Percentiles rank a stretch among this genome's conserved stretches.
Evolutionary conservation across 129 eudicot genomes (phyloP).

Genomic region (Chrysanthemum seticuspe): DNA sequence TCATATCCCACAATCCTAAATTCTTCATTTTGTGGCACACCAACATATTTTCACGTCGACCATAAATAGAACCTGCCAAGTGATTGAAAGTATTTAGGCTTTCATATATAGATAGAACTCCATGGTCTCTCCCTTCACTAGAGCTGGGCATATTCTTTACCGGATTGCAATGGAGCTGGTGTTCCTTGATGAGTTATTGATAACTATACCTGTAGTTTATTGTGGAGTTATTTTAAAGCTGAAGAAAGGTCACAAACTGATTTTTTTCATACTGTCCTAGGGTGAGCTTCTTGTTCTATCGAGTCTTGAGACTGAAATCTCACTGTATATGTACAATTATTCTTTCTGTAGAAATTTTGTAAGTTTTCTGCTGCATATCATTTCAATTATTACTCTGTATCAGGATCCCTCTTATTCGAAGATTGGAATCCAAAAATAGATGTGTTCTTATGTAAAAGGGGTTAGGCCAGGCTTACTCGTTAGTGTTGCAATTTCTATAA

Average conservation of each 20-base stretch:
- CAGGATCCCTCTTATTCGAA: not conserved
- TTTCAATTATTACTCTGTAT: not conserved
- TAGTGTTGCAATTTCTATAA: too few relatives aligned
- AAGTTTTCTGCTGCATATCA: not conserved
- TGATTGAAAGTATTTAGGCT: not conserved
- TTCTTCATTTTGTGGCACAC: not conserved
- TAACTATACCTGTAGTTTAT: not conserved
- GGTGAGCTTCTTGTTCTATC: not conserved
- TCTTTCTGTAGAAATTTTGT: slow-evolving; percentile 25
- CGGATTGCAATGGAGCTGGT: slow-evolving; percentile 11
- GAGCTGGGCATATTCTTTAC: slow-evolving; percentile 17
- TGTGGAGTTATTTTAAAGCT: not conserved
- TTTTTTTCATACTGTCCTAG: not conserved
- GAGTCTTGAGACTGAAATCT: slow-evolving; percentile 1
- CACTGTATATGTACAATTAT: slow-evolving; percentile 1
- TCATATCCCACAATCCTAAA: not conserved
- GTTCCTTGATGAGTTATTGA: not conserved
- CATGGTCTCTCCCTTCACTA: slow-evolving; percentile 6
- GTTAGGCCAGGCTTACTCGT: too few relatives aligned
- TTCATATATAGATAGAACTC: not conserved
- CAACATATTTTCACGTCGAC: not conserved
- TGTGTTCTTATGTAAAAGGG: too few relatives aligned
- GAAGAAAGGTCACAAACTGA: not conserved
- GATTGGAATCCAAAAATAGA: too few relatives aligned
- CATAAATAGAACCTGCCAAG: slow-evolving; percentile 3